Evolutionary conservation across 768 basidiomycete species (phyloP).

Genomic region (Macrocybe gigantea): DNA sequence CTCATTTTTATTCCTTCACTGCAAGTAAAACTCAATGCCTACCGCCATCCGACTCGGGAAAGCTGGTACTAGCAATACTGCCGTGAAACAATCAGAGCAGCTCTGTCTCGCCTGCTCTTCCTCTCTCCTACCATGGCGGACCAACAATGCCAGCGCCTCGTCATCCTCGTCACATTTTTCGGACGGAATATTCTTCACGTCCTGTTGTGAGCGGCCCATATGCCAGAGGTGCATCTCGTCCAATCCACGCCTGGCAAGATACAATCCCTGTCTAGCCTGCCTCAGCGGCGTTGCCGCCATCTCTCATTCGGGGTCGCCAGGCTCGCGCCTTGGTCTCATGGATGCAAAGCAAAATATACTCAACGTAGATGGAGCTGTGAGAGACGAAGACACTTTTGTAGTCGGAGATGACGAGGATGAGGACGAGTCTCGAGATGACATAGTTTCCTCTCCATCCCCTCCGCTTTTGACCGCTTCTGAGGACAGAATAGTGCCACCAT

Average conservation of each 20-base stretch:
- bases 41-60: no score
- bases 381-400: slow-evolving; percentile 60
- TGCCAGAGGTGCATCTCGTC: slow-evolving; percentile 50
- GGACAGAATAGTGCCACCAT: not conserved
- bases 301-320: slow-evolving; percentile 7
- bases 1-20: no score
- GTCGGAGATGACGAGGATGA: slow-evolving; percentile 61
- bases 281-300: slow-evolving; percentile 49
- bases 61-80: no score
- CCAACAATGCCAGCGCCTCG: slow-evolving; percentile 10
- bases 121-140: slow-evolving; percentile 37
- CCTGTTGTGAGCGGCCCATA: slow-evolving; percentile 62
- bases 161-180: slow-evolving; percentile 3
- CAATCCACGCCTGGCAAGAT: slow-evolving; percentile 61
- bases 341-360: not conserved
- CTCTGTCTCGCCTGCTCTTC: slow-evolving; percentile 62
- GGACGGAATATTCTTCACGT: slow-evolving; percentile 39
- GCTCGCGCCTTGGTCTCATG: not conserved
- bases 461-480: not conserved
- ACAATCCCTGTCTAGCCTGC: slow-evolving; percentile 70
- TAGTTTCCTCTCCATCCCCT: slow-evolving; percentile 4
- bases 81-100: not conserved
- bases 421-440: slow-evolving; percentile 27
- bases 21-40: no score
- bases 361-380: slow-evolving; percentile 49